phyloP scores from a whole-genome alignment of 2,329 filamentous ascomycete species.

The Fusarium beomiforme region DNA sequence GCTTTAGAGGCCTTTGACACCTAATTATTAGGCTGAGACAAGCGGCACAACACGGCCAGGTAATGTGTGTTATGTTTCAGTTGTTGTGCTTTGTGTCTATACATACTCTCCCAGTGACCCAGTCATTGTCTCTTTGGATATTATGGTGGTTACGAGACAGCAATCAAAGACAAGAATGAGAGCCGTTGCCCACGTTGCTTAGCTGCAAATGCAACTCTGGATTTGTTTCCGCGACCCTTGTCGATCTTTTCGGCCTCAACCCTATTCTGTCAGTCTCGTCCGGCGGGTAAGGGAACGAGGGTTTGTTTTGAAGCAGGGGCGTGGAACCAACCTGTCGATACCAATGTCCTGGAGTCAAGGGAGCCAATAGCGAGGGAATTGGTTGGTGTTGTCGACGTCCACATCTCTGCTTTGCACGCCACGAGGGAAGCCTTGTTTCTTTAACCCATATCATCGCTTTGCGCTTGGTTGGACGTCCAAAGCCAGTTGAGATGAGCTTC shows the following conservation, averaged over 20 bases:
- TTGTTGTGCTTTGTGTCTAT: conserved; percentile 13
- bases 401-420: conserved; percentile 21
- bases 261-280: conserved; percentile 40
- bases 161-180: conserved; percentile 31
- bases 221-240: conserved; percentile 42
- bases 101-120: not conserved
- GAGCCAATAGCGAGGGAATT: conserved; percentile 27
- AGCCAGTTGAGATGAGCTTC: conserved; percentile 17
- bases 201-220: conserved; percentile 31
- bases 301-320: conserved; percentile 31
- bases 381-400: conserved; percentile 34
- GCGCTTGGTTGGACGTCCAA: conserved; percentile 31
- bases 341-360: conserved; percentile 27
- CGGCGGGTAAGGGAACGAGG: conserved; percentile 38
- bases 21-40: conserved; percentile 44
- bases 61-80: conserved; percentile 38
- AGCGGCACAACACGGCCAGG: conserved; percentile 38
- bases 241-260: conserved; percentile 32
- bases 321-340: conserved; percentile 34
- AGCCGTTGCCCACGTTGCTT: conserved; percentile 28
- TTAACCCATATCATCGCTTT: conserved; percentile 5
- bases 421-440: conserved; percentile 26
- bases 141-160: conserved; percentile 26
- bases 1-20: conserved; percentile 30
- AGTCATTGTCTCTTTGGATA: conserved; percentile 15